phyloP scores from a whole-genome alignment of 208 protist species.

The Leishmania lainsoni region DNA sequence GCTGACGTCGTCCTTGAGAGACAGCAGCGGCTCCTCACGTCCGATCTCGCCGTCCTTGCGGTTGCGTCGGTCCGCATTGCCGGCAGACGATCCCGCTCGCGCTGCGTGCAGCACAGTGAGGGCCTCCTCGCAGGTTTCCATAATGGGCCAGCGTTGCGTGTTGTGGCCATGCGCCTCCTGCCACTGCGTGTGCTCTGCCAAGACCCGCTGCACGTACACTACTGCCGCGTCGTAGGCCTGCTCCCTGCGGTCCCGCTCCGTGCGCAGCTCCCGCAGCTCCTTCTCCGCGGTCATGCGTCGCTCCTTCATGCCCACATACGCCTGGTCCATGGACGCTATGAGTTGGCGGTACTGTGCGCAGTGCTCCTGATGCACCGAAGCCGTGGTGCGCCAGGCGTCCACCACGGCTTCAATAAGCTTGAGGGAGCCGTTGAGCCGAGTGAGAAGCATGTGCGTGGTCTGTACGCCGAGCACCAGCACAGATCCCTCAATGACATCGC shows the following conservation, averaged over 20 bases:
- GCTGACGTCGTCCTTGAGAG: not conserved
- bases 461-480: conserved; percentile 75
- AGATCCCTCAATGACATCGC: conserved; percentile 67
- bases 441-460: conserved; percentile 56
- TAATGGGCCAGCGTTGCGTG: conserved; percentile 51
- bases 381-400: conserved; percentile 36
- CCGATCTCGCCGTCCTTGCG: conserved; percentile 4
- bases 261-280: conserved; percentile 54
- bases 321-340: conserved; percentile 36
- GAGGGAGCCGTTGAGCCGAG: conserved; percentile 44
- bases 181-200: conserved; percentile 71
- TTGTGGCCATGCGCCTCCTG: conserved; percentile 70
- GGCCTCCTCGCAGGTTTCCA: conserved; percentile 48
- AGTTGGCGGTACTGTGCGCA: conserved; percentile 52
- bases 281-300: conserved; percentile 49
- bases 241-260: conserved; percentile 59
- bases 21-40: not conserved
- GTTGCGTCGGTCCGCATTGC: not conserved
- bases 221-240: conserved; percentile 62
- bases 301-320: conserved; percentile 58
- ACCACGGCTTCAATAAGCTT: conserved; percentile 47
- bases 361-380: conserved; percentile 40
- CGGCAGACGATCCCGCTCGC: conserved; percentile 10
- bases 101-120: conserved; percentile 26
- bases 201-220: conserved; percentile 66